Evolutionary conservation across 176 grass and related monocot genomes (phyloP).

Genomic region (Neostapfia colusana): DNA sequence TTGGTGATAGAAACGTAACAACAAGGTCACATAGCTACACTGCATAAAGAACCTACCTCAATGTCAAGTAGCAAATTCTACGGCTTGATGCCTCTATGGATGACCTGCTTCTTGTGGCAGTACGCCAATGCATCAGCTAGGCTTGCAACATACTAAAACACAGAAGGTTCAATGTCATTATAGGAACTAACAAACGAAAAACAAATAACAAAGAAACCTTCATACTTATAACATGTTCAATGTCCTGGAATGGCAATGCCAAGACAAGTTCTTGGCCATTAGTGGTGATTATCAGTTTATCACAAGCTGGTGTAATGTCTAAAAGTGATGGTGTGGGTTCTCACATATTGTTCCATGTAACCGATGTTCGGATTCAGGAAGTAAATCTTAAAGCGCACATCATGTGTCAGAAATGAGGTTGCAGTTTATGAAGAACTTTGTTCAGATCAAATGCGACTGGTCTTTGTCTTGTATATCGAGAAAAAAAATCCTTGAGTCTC

Average conservation of each 20-base stretch:
- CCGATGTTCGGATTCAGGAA: not conserved
- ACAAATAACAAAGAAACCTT: slow-evolving; percentile 6
- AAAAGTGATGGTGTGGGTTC: not conserved
- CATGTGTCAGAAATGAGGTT: not conserved
- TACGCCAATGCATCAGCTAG: slow-evolving; percentile 73
- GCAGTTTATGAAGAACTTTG: not conserved
- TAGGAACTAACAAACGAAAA: slow-evolving; percentile 8
- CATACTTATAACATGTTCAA: not conserved
- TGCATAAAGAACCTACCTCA: slow-evolving; percentile 47
- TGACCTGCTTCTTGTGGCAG: slow-evolving; percentile 94
- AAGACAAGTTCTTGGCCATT: not conserved
- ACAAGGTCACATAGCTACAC: not conserved
- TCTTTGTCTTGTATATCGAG: not conserved
- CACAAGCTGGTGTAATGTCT: not conserved
- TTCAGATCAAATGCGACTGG: not conserved
- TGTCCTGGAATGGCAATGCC: slow-evolving; percentile 5
- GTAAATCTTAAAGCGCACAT: not conserved
- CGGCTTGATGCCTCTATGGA: slow-evolving; percentile 92
- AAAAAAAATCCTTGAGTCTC: not conserved
- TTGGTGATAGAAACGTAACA: not conserved
- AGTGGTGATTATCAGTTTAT: not conserved
- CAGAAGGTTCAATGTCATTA: slow-evolving; percentile 3
- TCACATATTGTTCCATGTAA: not conserved
- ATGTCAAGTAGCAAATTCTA: slow-evolving; percentile 92
- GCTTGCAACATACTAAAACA: slow-evolving; percentile 67